Evolutionary conservation across 164 flowering plant species (phyloP).

Genomic region (Stephania cephalantha): DNA sequence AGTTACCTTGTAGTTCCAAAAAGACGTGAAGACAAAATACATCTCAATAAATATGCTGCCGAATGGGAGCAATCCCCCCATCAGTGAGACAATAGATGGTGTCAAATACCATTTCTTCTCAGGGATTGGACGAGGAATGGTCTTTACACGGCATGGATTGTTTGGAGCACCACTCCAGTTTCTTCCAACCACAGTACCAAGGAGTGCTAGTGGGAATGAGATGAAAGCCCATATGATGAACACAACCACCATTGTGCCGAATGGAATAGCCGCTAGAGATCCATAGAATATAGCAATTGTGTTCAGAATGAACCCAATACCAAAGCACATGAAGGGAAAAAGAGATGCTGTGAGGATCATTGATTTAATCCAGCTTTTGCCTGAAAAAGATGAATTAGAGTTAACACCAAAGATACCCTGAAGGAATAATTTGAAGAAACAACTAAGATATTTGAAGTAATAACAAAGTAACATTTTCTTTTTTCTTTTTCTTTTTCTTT

Average conservation of each 20-base stretch:
- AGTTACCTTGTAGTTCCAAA: constrained; percentile 98
- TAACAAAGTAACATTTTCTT: background rate
- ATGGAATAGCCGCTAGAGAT: constrained; percentile 96
- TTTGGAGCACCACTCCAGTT: constrained; percentile 99
- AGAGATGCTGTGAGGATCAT: constrained; percentile 89
- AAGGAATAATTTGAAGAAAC: background rate
- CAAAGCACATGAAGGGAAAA: constrained; percentile 75
- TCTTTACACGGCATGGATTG: constrained; percentile 98
- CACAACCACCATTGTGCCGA: constrained; percentile 97
- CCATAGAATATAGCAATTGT: constrained; percentile 97
- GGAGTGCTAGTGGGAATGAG: constrained; percentile 94
- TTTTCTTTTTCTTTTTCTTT: background rate
- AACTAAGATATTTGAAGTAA: background rate
- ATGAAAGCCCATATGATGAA: constrained; percentile 94
- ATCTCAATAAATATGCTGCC: constrained; percentile 98
- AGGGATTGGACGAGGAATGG: constrained; percentile 98
- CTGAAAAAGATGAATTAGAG: constrained; percentile 32
- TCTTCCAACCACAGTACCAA: constrained; percentile 97
- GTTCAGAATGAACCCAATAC: constrained; percentile 76
- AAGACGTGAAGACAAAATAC: constrained; percentile 98
- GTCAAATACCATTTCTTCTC: constrained; percentile 99
- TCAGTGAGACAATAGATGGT: constrained; percentile 85
- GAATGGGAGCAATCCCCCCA: constrained; percentile 99
- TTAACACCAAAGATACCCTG: background rate
- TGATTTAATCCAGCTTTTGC: constrained; percentile 95